phyloP scores from a whole-genome alignment of 2,329 filamentous ascomycete genomes.

The Salinomyces thailandicus region DNA sequence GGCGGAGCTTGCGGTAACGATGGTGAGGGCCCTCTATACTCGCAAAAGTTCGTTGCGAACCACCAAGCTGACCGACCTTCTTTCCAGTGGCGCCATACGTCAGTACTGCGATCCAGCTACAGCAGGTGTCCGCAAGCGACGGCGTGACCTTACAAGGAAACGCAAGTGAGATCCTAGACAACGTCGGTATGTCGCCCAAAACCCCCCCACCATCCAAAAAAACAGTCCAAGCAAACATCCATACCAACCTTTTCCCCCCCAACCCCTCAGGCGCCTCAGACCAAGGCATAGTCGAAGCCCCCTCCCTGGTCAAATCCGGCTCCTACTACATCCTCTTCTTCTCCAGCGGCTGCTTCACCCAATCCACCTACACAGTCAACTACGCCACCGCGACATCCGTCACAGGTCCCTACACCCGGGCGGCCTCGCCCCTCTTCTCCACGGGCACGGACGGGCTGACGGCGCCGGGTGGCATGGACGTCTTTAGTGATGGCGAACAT shows the following conservation, averaged over 20 bases:
- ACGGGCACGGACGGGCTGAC: constrained; percentile 20
- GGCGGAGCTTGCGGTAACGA: constrained; percentile 21
- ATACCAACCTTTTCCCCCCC: not conserved
- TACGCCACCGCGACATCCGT: constrained; percentile 19
- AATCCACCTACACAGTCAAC: constrained; percentile 17
- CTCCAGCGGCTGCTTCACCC: constrained; percentile 13
- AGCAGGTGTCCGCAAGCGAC: constrained; percentile 19
- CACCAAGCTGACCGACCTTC: too few species aligned
- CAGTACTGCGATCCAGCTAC: constrained; percentile 24
- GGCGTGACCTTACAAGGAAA: constrained; percentile 21
- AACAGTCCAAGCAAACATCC: not conserved
- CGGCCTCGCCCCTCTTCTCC: constrained; percentile 13
- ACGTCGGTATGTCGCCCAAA: constrained; percentile 10
- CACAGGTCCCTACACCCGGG: constrained; percentile 16
- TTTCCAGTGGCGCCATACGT: constrained; percentile 20
- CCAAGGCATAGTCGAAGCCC: constrained; percentile 26
- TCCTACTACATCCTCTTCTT: constrained; percentile 21
- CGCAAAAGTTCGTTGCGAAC: too few species aligned
- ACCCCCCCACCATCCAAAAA: too few species aligned
- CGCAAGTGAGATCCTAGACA: constrained; percentile 20
- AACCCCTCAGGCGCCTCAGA: constrained; percentile 15
- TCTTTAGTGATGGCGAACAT: constrained; percentile 19
- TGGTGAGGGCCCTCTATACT: constrained; percentile 7
- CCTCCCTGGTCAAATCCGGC: constrained; percentile 18
- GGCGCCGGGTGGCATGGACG: constrained; percentile 24